These are phyloP conservation scores for Diversispora eburnea DNA, from an alignment of 192 early-diverging fungal genomes.

Conservation along the genomic window DNA sequence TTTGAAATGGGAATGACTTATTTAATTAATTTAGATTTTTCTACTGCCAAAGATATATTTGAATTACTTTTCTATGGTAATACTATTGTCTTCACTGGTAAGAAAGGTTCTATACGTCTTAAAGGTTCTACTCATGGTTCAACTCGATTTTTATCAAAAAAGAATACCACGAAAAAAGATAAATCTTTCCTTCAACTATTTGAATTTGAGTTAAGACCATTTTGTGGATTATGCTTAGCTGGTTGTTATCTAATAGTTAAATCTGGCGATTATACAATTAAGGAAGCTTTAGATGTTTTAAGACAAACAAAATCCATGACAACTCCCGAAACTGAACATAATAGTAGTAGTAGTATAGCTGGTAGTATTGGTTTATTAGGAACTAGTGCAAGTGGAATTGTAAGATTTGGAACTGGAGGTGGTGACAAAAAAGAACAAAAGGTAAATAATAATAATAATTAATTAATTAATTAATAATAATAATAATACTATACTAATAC, in stretches of 20 bases:
- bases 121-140: constrained; percentile 22
- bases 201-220: constrained; percentile 44
- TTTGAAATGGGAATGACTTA: constrained; percentile 44
- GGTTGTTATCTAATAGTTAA: constrained; percentile 36
- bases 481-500: background rate
- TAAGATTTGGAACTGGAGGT: constrained; percentile 26
- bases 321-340: constrained; percentile 4
- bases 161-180: constrained; percentile 8
- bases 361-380: constrained; percentile 26
- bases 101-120: constrained; percentile 8
- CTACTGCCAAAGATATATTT: constrained; percentile 40
- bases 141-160: background rate
- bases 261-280: constrained; percentile 32
- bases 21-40: constrained; percentile 39
- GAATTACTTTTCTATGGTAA: constrained; percentile 38
- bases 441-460: constrained; percentile 12
- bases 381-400: constrained; percentile 12
- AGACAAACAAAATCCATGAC: constrained; percentile 11
- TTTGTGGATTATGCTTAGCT: constrained; percentile 43
- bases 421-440: constrained; percentile 30
- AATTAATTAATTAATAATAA: background rate
- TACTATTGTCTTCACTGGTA: constrained; percentile 20
- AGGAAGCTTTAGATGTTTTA: constrained; percentile 35
- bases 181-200: constrained; percentile 21
- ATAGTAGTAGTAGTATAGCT: constrained; percentile 22